Evolutionary conservation across 2,329 filamentous ascomycete genomes (phyloP).

Genomic region (Penicillium sp.): DNA sequence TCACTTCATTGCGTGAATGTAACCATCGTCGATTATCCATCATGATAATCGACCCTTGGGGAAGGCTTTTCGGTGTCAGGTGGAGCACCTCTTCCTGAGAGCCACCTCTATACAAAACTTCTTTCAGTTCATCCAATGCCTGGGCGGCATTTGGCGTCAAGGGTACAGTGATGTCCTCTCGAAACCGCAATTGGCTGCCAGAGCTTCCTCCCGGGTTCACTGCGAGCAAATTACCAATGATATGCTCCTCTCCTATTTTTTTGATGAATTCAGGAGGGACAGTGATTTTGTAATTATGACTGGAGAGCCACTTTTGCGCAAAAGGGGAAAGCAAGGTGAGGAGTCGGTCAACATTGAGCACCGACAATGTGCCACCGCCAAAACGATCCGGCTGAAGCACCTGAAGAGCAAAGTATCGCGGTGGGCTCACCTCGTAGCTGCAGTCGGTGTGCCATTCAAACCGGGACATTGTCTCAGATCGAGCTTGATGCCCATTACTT

Average conservation of each 20-base stretch:
- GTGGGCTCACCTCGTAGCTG: constrained; percentile 42
- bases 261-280: constrained; percentile 38
- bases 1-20: constrained; percentile 37
- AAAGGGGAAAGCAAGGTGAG: constrained; percentile 25
- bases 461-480: constrained; percentile 44
- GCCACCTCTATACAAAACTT: constrained; percentile 10
- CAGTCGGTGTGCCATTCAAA: constrained; percentile 51
- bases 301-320: constrained; percentile 24
- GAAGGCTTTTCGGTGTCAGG: constrained; percentile 25
- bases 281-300: constrained; percentile 32
- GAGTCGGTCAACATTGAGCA: constrained; percentile 17
- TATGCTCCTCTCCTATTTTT: constrained; percentile 5
- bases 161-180: constrained; percentile 32
- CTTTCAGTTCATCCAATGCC: constrained; percentile 34
- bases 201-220: neutral
- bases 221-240: constrained; percentile 24
- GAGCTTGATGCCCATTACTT: constrained; percentile 34
- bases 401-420: constrained; percentile 45
- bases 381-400: constrained; percentile 42
- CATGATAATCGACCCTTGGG: constrained; percentile 32
- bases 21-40: constrained; percentile 41
- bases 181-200: constrained; percentile 11
- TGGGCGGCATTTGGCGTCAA: constrained; percentile 23
- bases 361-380: constrained; percentile 24
- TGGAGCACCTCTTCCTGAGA: constrained; percentile 17